These are phyloP conservation scores for Dactylellina sp. DNA, from an alignment of 2,329 filamentous ascomycete genomes.

Conservation along the genomic window DNA sequence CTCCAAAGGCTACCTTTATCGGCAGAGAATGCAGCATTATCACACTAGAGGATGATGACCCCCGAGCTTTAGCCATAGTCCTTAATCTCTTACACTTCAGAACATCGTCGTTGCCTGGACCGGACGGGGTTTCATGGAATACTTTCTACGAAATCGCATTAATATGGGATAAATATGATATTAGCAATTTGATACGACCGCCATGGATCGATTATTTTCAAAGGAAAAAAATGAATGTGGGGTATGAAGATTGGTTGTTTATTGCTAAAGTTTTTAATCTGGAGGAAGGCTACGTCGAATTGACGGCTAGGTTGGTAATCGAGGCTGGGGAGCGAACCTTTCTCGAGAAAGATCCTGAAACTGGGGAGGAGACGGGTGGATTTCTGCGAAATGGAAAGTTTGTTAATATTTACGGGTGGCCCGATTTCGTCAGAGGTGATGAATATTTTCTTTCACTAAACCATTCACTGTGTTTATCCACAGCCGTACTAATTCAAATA, in stretches of 20 bases:
- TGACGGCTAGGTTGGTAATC: constrained; percentile 31
- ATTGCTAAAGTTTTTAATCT: constrained; percentile 31
- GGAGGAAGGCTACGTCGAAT: constrained; percentile 23
- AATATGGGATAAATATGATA: constrained; percentile 54
- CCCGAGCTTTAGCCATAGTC: constrained; percentile 29
- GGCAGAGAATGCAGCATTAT: constrained; percentile 27
- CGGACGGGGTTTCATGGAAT: constrained; percentile 25
- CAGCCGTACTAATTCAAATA: constrained; percentile 1
- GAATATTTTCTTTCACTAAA: background rate
- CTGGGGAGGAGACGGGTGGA: background rate
- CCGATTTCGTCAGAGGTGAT: constrained; percentile 31
- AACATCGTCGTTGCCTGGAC: constrained; percentile 10
- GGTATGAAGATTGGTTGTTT: constrained; percentile 48
- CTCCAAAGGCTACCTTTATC: constrained; percentile 4
- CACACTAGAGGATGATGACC: constrained; percentile 39
- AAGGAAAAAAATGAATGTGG: constrained; percentile 10
- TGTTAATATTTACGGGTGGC: constrained; percentile 23
- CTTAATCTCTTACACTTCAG: constrained; percentile 32
- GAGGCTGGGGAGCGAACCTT: constrained; percentile 17
- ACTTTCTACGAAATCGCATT: constrained; percentile 35
- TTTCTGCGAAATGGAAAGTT: constrained; percentile 15
- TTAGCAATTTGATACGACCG: constrained; percentile 35
- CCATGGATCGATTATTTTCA: constrained; percentile 42
- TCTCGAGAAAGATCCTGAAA: background rate
- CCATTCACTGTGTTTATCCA: background rate